Evolutionary conservation across 179 eudicot genomes (phyloP), one percentile per base, ranked within the genome.

Genomic region (Silene coronaria): DNA sequence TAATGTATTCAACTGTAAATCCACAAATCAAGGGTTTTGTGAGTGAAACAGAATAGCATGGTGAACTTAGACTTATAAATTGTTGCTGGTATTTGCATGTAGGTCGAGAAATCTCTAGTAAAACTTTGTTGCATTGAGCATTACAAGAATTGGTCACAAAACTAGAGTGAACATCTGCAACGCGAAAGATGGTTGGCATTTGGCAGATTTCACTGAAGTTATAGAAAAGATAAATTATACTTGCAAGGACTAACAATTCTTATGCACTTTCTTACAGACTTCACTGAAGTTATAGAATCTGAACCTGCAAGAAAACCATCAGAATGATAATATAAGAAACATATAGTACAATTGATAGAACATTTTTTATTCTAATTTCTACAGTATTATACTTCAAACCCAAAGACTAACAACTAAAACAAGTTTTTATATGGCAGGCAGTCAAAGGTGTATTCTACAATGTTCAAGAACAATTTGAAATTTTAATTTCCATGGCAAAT

Each of bases 201-300:
- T 1, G 46, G 46, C 46, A 38, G n/a, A n/a, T n/a, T n/a, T n/a
- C 2, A 12, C 5, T n/a, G 24, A 16, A 60, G n/a, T n/a, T n/a
- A 61, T 22, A 22, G 16, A 45, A 42, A 59, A 11, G 11, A 48
- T 38, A n/a, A 11, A 32, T 28, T 30, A 34, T 24, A 80, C 70
- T 88, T 85, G 90, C 97, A 86, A 16, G 98, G 98, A 81, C 97
- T 94, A 23, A 86, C 60, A 12, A 94, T 82, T 79, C 71, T 82
- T 60, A 89, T 82, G 79, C 92, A 84, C 86, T 90, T 85, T 32
- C 88, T 84, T 55, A 87, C 76, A 72, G 97, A 91, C 76, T 84
- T 85, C 62, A 89, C 78, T 46, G 96, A 84, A 79, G 90, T 81
- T 65, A 86, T 74, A 6, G 92, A 71, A 73, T 89, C 88, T 65